Conservation (phyloP, 305 asterid species). For the Fraxinus sp. region DNA sequence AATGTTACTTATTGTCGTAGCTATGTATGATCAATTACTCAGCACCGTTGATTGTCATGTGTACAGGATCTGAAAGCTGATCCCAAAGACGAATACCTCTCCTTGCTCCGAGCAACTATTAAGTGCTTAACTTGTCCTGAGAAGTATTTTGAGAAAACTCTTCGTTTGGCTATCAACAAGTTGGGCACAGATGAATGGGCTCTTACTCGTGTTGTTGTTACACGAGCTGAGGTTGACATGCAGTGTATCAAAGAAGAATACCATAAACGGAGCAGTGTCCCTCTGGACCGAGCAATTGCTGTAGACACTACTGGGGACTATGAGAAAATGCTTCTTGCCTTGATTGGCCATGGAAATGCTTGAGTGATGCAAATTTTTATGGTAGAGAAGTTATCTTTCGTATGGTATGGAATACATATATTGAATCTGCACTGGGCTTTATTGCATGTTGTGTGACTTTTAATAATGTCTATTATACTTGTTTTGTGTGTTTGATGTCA, state of each 20-base stretch:
- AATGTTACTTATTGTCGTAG: not conserved
- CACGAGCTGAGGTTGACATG: slow-evolving; percentile 77
- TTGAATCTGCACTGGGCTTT: not conserved
- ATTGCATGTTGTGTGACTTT: not conserved
- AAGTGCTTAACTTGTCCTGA: slow-evolving; percentile 73
- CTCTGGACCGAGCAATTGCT: slow-evolving; percentile 59
- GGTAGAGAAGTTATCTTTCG: not conserved
- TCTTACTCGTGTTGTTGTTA: slow-evolving; percentile 71
- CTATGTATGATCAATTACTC: not conserved
- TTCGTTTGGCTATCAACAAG: slow-evolving; percentile 55
- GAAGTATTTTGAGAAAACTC: slow-evolving; percentile 64
- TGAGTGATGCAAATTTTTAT: slow-evolving; percentile 16
- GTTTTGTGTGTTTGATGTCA: not conserved
- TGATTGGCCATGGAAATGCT: slow-evolving; percentile 49
- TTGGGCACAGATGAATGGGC: slow-evolving; percentile 76
- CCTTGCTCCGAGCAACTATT: slow-evolving; percentile 60
- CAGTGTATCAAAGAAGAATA: slow-evolving; percentile 63
- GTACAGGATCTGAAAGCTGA: slow-evolving; percentile 69
- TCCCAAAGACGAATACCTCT: slow-evolving; percentile 51
- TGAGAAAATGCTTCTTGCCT: slow-evolving; percentile 62
- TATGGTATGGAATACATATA: not conserved
- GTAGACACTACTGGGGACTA: slow-evolving; percentile 81
- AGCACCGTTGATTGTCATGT: not conserved
- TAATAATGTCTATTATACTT: not conserved
- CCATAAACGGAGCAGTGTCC: slow-evolving; percentile 60